Evolutionary conservation across 1,284 basidiomycete genomes (phyloP).

Genomic region (Dichomitus squalens): DNA sequence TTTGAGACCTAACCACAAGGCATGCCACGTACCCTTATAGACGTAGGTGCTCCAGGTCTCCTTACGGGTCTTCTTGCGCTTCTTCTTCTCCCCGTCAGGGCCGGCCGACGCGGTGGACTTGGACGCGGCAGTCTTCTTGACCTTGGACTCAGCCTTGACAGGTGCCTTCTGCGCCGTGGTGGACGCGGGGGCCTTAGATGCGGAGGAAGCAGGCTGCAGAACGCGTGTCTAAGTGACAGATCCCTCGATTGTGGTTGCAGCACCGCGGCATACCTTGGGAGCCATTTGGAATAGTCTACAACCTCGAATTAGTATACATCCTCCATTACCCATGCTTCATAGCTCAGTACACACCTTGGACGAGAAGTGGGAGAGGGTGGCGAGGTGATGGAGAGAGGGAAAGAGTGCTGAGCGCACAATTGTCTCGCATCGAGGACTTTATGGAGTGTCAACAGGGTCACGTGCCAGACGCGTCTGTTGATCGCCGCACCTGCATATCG

Average conservation of each 20-base stretch:
- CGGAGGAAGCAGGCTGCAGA: conserved; percentile 48
- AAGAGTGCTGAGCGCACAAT: conserved; percentile 10
- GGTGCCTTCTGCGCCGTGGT: conserved; percentile 54
- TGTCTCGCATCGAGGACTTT: conserved; percentile 24
- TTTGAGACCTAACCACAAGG: not conserved
- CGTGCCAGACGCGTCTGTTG: conserved; percentile 22
- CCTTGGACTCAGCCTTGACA: conserved; percentile 43
- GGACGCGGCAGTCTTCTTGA: conserved; percentile 48
- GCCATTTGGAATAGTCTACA: conserved; percentile 27
- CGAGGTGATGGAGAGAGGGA: conserved; percentile 18
- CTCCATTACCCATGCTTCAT: not conserved
- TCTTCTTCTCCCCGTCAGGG: conserved; percentile 58
- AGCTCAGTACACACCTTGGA: conserved; percentile 11
- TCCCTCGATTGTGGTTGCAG: conserved; percentile 8
- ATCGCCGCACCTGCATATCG: conserved; percentile 24
- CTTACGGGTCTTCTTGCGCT: conserved; percentile 61
- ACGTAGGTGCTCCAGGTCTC: conserved; percentile 74
- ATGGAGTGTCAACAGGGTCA: conserved; percentile 28
- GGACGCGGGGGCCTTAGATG: conserved; percentile 55
- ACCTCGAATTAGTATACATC: not conserved
- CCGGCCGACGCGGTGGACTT: conserved; percentile 38
- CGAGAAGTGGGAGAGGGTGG: not conserved
- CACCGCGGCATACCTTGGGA: conserved; percentile 29
- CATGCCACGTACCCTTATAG: conserved; percentile 55
- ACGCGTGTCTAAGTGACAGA: conserved; percentile 12